These are phyloP conservation scores for Kazachstania sp. DNA, from an alignment of 1,139 yeast species.

Conservation along the genomic window DNA sequence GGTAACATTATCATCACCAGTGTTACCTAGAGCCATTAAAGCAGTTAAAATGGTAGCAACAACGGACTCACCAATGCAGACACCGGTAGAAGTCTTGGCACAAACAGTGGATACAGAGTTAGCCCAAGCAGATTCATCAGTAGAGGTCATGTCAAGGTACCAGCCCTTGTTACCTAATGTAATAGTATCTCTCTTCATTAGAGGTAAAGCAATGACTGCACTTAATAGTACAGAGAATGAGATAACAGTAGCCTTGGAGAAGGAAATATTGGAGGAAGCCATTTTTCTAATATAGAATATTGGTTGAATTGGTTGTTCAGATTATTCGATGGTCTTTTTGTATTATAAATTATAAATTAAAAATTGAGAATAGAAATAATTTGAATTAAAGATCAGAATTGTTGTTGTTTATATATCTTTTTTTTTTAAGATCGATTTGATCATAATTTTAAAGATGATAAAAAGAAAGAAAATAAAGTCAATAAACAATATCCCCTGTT, in stretches of 20 bases:
- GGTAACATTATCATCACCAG: neutral
- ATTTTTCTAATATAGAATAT: neutral
- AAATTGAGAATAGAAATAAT: neutral
- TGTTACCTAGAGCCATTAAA: constrained; percentile 1
- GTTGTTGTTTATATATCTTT: neutral
- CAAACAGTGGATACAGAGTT: neutral
- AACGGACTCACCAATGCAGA: constrained; percentile 1
- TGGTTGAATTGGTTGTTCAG: neutral
- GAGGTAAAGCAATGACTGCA: neutral
- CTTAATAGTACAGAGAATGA: neutral
- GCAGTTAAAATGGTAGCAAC: neutral
- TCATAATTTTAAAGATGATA: too few relatives aligned
- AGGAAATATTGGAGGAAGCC: neutral
- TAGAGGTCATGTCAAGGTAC: neutral
- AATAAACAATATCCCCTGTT: too few relatives aligned
- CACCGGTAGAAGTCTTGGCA: neutral
- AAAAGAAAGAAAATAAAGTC: too few relatives aligned
- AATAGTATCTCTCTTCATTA: constrained; percentile 1
- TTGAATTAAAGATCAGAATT: neutral
- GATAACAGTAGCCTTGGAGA: neutral
- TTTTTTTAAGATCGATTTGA: neutral
- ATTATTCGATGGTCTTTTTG: neutral
- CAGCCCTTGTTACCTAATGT: neutral
- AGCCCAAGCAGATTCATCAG: neutral
- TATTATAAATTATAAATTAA: neutral